phyloP scores from a whole-genome alignment of 73 alveolate genomes.

The Effrenium voratum region DNA sequence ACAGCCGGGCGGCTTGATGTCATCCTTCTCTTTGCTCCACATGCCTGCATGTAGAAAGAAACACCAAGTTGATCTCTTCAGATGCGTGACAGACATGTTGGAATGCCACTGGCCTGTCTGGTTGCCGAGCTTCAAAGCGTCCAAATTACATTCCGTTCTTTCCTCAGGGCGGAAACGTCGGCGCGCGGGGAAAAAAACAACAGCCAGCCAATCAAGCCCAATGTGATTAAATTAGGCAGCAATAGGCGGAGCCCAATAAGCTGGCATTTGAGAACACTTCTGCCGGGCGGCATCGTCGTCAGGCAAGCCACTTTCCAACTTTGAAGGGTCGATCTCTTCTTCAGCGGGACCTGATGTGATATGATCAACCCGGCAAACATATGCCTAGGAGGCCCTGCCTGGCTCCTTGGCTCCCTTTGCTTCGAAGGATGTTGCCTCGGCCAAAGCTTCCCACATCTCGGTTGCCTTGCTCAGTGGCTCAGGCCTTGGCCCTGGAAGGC shows the following conservation, averaged over 20 bases:
- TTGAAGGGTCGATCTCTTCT: constrained; percentile 39
- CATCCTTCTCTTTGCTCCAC: constrained; percentile 90
- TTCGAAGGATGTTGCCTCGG: too few species aligned
- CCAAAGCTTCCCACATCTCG: too few species aligned
- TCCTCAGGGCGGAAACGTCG: not conserved
- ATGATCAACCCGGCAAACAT: too few species aligned
- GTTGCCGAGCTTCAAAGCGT: constrained; percentile 77
- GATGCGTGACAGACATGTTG: too few species aligned
- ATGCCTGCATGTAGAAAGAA: too few species aligned
- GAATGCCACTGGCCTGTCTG: constrained; percentile 82
- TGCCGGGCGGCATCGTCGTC: constrained; percentile 48
- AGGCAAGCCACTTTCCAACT: constrained; percentile 74
- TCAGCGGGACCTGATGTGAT: too few species aligned
- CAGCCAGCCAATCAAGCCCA: not conserved
- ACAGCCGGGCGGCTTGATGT: constrained; percentile 5
- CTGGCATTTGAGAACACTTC: not conserved
- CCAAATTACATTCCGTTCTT: constrained; percentile 52
- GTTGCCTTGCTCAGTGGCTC: too few species aligned
- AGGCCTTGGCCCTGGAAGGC: too few species aligned
- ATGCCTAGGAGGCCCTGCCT: too few species aligned
- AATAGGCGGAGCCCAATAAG: not conserved
- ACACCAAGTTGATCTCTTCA: too few species aligned
- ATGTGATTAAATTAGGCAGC: not conserved
- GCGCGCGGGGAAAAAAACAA: not conserved
- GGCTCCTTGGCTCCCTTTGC: too few species aligned